Percentiles rank a stretch among this genome's conserved stretches.
These are phyloP conservation scores for Talaromyces thailandensis DNA, from an alignment of 495 filamentous ascomycete genomes.

Conservation along the genomic window DNA sequence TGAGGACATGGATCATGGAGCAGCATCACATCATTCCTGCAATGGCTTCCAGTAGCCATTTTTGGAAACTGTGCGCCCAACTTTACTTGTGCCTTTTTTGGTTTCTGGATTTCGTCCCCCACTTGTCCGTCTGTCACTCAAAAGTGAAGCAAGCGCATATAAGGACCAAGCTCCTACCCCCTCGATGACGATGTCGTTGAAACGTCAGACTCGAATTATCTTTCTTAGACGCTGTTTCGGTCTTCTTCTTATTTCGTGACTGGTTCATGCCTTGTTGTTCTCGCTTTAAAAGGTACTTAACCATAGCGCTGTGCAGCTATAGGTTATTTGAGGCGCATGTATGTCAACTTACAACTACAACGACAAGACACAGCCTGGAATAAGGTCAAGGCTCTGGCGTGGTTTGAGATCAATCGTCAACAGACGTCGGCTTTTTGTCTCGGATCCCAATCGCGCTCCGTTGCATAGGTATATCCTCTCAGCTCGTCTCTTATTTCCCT, in stretches of 20 bases:
- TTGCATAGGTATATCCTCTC: conserved; percentile 20
- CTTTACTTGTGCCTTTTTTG: neutral
- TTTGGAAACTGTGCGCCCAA: neutral
- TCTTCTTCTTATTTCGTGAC: conserved; percentile 10
- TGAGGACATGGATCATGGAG: neutral
- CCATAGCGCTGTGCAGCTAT: neutral
- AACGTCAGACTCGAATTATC: conserved; percentile 1
- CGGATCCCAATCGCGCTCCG: conserved; percentile 17
- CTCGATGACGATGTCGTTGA: neutral
- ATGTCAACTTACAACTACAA: conserved; percentile 26
- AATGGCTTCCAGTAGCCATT: neutral
- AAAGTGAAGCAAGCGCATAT: neutral
- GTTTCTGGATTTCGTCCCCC: neutral
- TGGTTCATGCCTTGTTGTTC: neutral
- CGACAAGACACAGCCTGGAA: conserved; percentile 3
- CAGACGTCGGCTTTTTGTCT: conserved; percentile 21
- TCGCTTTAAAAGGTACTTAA: neutral
- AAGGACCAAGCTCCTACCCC: conserved; percentile 1
- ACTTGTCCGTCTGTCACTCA: neutral
- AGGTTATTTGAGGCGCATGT: conserved; percentile 2
- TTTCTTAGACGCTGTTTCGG: conserved; percentile 1
- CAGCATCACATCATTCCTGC: neutral
- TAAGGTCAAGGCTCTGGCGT: conserved; percentile 29
- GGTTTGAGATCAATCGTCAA: conserved; percentile 25
- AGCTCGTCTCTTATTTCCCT: neutral